Evolutionary conservation across 73 alveolate genomes (phyloP).

Genomic region (Paramecium octaurelia): DNA sequence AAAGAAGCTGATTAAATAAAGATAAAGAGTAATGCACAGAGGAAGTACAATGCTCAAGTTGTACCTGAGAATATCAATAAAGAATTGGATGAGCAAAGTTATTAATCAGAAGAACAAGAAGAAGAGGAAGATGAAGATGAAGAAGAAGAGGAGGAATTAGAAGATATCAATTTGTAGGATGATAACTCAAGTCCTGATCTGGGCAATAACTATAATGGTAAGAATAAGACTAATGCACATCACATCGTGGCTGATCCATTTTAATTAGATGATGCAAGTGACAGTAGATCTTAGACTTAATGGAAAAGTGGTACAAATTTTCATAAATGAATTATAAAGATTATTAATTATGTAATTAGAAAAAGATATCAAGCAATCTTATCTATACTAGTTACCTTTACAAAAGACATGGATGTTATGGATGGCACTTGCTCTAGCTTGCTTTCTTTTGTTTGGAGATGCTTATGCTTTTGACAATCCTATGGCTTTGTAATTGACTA

Average conservation of each 20-base stretch:
- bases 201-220: not conserved
- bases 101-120: constrained; percentile 22
- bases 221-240: not conserved
- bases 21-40: not conserved
- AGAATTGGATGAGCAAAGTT: not conserved
- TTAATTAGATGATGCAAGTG: not conserved
- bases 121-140: not conserved
- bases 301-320: not conserved
- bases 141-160: constrained; percentile 27
- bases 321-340: not conserved
- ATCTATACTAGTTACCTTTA: not conserved
- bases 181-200: not conserved
- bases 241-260: not conserved
- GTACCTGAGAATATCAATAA: not conserved
- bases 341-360: not conserved
- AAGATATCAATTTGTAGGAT: not conserved
- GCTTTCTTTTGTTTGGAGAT: constrained; percentile 26
- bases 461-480: constrained; percentile 47
- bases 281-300: not conserved
- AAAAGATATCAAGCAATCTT: not conserved
- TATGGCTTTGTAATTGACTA: constrained; percentile 2
- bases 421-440: constrained; percentile 14
- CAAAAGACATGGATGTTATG: not conserved
- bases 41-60: not conserved
- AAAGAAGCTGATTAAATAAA: not conserved